A percentile compares a stretch with the other conserved stretches of the same genome.
Evolutionary conservation across 2,329 filamentous ascomycete genomes (phyloP).

Genomic region (Penicillium sp.): DNA sequence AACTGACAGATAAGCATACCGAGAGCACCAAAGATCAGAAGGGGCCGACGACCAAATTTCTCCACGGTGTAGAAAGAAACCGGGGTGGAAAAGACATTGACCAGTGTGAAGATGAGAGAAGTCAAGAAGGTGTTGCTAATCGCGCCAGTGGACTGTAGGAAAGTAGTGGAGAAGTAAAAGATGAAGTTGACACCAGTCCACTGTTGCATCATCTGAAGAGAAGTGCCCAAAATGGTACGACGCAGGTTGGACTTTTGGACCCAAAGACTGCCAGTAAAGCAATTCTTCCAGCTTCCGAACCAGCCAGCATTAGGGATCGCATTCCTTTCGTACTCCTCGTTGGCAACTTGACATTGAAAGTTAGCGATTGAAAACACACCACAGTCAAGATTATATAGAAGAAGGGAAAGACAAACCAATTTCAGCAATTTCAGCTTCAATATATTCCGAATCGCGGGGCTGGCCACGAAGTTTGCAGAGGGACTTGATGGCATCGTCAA

Average conservation of each 20-base stretch:
- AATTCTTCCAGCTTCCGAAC: conserved; percentile 64
- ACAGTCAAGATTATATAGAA: neutral
- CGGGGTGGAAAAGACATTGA: conserved; percentile 82
- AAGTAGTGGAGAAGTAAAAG: conserved; percentile 81
- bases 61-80: conserved; percentile 86
- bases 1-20: conserved; percentile 87
- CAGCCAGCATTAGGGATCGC: conserved; percentile 63
- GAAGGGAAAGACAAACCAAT: conserved; percentile 41
- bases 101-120: conserved; percentile 77
- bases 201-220: conserved; percentile 78
- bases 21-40: conserved; percentile 72
- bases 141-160: conserved; percentile 74
- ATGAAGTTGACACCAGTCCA: conserved; percentile 89
- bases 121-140: conserved; percentile 78
- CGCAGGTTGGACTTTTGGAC: conserved; percentile 56
- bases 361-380: neutral
- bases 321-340: conserved; percentile 76
- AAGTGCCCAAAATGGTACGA: conserved; percentile 67
- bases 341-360: conserved; percentile 56
- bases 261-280: conserved; percentile 55
- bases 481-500: conserved; percentile 60
- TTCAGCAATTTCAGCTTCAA: conserved; percentile 75
- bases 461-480: conserved; percentile 72
- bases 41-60: conserved; percentile 71
- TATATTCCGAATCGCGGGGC: conserved; percentile 65